These are phyloP conservation scores for Pistacia atlantica DNA, from an alignment of 345 rosid genomes.

Conservation along the genomic window DNA sequence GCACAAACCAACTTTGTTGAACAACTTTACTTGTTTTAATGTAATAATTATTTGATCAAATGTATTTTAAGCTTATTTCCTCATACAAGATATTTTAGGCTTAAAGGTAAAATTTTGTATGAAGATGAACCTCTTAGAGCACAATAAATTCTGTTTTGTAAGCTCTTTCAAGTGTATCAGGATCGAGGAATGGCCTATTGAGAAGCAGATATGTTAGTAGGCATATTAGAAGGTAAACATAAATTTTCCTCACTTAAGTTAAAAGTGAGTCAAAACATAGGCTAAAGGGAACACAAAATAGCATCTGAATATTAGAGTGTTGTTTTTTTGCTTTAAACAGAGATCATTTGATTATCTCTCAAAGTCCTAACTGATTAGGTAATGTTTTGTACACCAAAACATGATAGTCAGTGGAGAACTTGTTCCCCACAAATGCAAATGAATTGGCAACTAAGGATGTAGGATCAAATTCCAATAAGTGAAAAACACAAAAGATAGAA, in stretches of 20 bases:
- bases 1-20: background rate
- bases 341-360: background rate
- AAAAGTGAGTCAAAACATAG: background rate
- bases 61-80: background rate
- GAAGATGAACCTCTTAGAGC: background rate
- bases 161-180: background rate
- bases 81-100: background rate
- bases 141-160: background rate
- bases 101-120: background rate
- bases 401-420: constrained; percentile 13
- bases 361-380: background rate
- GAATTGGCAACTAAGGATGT: constrained; percentile 15
- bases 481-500: constrained; percentile 8
- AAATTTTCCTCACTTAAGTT: background rate
- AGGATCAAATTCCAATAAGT: constrained; percentile 16
- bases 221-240: background rate
- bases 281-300: background rate
- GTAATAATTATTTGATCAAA: background rate
- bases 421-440: constrained; percentile 13
- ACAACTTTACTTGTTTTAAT: background rate
- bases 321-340: constrained; percentile 1
- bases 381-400: constrained; percentile 11
- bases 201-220: background rate
- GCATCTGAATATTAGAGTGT: background rate
- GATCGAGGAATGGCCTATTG: background rate